Conservation (phyloP, 768 basidiomycete genomes). For the Termitomyces sp. region DNA sequence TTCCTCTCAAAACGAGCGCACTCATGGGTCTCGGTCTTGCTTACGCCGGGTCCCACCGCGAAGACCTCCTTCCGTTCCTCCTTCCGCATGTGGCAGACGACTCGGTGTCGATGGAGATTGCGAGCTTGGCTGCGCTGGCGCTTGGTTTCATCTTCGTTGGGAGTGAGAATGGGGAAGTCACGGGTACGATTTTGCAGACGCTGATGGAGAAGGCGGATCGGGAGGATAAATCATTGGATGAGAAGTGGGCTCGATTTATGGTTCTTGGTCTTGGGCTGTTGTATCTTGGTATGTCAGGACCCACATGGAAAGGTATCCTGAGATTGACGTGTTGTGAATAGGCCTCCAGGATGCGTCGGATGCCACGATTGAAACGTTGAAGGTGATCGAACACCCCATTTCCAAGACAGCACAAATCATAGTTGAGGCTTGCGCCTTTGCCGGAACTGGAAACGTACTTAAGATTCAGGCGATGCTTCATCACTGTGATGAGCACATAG, state of each 20-base stretch:
- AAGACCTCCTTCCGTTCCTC: slow-evolving; percentile 75
- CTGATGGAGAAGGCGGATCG: slow-evolving; percentile 74
- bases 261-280: slow-evolving; percentile 84
- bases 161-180: slow-evolving; percentile 90
- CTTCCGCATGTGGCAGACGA: slow-evolving; percentile 83
- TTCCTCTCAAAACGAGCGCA: slow-evolving; percentile 78
- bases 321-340: slow-evolving; percentile 21
- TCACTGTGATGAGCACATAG: slow-evolving; percentile 87
- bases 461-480: slow-evolving; percentile 91
- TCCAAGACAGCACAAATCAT: slow-evolving; percentile 88
- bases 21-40: slow-evolving; percentile 93
- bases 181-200: slow-evolving; percentile 83
- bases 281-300: slow-evolving; percentile 68
- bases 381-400: slow-evolving; percentile 89
- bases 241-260: slow-evolving; percentile 95
- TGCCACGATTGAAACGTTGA: slow-evolving; percentile 88
- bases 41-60: slow-evolving; percentile 89
- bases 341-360: slow-evolving; percentile 92
- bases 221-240: slow-evolving; percentile 68
- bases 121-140: slow-evolving; percentile 77
- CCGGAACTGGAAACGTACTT: slow-evolving; percentile 92
- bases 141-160: slow-evolving; percentile 96
- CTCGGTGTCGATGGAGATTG: slow-evolving; percentile 80
- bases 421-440: slow-evolving; percentile 91
- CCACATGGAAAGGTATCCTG: no score